phyloP scores from a whole-genome alignment of 768 basidiomycete species.

The Amylocystis lapponica region DNA sequence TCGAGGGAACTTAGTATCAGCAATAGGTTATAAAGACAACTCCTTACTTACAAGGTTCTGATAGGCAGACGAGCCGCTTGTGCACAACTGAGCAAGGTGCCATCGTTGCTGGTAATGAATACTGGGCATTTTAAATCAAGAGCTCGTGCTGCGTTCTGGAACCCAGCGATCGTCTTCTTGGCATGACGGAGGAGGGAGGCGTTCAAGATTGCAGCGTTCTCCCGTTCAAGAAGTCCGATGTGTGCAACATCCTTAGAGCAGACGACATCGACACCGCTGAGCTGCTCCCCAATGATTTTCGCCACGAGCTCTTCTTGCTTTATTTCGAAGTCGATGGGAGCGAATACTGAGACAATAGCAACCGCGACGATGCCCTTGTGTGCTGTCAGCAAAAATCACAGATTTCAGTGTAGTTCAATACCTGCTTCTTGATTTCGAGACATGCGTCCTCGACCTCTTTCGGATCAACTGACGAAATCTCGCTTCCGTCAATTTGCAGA shows the following conservation, averaged over 20 bases:
- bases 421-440: conserved; percentile 27
- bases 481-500: conserved; percentile 39
- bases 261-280: conserved; percentile 17
- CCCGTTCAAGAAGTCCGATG: conserved; percentile 55
- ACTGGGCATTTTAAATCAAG: conserved; percentile 44
- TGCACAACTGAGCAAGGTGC: conserved; percentile 43
- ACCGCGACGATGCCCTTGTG: conserved; percentile 3
- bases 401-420: conserved; percentile 9
- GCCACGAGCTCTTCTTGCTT: conserved; percentile 44
- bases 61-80: conserved; percentile 54
- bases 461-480: conserved; percentile 38
- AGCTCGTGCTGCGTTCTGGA: conserved; percentile 42
- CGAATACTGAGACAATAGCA: conserved; percentile 44
- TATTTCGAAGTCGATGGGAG: conserved; percentile 39
- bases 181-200: conserved; percentile 59
- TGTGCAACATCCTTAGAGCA: conserved; percentile 39
- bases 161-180: conserved; percentile 46
- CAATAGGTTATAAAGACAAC: too few species aligned
- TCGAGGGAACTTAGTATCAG: too few species aligned
- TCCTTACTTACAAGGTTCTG: too few species aligned
- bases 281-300: conserved; percentile 41
- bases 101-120: conserved; percentile 55
- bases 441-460: conserved; percentile 42
- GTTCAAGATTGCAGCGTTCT: conserved; percentile 65
- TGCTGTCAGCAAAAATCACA: not conserved